Evolutionary conservation across 495 filamentous ascomycete genomes (phyloP).

Genomic region (Penicillium angulare): DNA sequence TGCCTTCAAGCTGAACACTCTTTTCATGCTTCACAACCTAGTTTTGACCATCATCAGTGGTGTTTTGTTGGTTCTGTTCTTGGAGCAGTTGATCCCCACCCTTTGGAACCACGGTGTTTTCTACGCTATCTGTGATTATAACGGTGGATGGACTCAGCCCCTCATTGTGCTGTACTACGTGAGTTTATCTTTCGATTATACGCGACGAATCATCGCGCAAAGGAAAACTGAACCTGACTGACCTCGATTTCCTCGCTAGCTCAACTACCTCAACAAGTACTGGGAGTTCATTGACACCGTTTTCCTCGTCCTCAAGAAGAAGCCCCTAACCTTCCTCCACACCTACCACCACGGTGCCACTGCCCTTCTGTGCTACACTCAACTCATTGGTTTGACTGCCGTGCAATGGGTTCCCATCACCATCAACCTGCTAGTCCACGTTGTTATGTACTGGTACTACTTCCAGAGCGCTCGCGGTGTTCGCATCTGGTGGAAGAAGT

Average conservation of each 20-base stretch:
- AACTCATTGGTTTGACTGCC: conserved; percentile 64
- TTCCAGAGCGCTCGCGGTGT: conserved; percentile 59
- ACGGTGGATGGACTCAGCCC: conserved; percentile 66
- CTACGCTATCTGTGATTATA: conserved; percentile 61
- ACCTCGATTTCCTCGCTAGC: conserved; percentile 36
- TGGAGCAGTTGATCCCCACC: conserved; percentile 64
- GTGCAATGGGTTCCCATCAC: conserved; percentile 69
- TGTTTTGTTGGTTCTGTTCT: conserved; percentile 59
- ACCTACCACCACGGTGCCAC: conserved; percentile 75
- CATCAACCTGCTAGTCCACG: conserved; percentile 67
- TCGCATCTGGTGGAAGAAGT: conserved; percentile 62
- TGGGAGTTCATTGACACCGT: conserved; percentile 67
- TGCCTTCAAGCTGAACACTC: conserved; percentile 58
- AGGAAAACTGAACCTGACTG: too few relatives aligned
- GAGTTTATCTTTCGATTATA: conserved; percentile 25
- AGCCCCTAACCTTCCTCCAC: conserved; percentile 74
- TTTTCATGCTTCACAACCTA: conserved; percentile 73
- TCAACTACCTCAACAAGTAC: conserved; percentile 75
- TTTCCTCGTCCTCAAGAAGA: conserved; percentile 74
- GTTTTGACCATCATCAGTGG: conserved; percentile 61
- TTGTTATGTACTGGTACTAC: conserved; percentile 70
- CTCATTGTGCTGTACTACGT: conserved; percentile 70
- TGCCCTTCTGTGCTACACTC: conserved; percentile 69
- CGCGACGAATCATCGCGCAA: background rate
- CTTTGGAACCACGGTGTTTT: conserved; percentile 59